Conservation (phyloP, 2,329 filamentous ascomycete genomes). For the Stachybotrys elegans region DNA sequence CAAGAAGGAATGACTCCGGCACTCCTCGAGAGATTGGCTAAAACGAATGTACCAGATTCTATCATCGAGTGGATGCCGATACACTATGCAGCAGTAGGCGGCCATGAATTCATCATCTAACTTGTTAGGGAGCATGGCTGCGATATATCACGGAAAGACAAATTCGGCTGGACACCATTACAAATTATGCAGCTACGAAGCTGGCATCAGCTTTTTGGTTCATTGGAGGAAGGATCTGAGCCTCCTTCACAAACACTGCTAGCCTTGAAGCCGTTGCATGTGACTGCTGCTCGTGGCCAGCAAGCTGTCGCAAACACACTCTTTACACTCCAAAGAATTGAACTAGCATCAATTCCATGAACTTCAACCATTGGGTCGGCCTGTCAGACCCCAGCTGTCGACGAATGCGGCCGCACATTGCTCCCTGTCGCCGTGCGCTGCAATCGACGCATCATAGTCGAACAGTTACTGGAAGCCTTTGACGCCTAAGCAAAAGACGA, state of each 20-base stretch:
- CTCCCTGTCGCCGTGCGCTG: background rate
- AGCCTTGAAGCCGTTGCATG: background rate
- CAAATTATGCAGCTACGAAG: background rate
- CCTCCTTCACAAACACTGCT: background rate
- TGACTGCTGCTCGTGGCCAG: background rate
- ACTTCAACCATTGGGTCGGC: background rate
- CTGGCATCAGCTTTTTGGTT: background rate
- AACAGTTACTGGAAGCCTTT: background rate
- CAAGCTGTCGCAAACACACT: background rate
- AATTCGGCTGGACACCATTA: background rate
- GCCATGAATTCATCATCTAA: background rate
- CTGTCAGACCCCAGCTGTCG: background rate
- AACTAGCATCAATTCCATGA: background rate
- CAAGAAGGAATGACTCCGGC: background rate
- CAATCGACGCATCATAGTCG: background rate
- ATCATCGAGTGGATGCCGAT: background rate
- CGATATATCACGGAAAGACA: constrained; percentile 5
- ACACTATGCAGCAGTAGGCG: background rate
- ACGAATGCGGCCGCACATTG: background rate
- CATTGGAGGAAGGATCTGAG: background rate
- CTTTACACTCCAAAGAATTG: background rate
- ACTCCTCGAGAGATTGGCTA: background rate
- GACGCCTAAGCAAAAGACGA: background rate
- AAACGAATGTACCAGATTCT: background rate
- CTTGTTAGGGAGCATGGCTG: background rate